A percentile compares a stretch with the other conserved stretches of the same genome.
phyloP scores from a whole-genome alignment of 2,329 filamentous ascomycete species.

The Calonectria fujianensis region DNA sequence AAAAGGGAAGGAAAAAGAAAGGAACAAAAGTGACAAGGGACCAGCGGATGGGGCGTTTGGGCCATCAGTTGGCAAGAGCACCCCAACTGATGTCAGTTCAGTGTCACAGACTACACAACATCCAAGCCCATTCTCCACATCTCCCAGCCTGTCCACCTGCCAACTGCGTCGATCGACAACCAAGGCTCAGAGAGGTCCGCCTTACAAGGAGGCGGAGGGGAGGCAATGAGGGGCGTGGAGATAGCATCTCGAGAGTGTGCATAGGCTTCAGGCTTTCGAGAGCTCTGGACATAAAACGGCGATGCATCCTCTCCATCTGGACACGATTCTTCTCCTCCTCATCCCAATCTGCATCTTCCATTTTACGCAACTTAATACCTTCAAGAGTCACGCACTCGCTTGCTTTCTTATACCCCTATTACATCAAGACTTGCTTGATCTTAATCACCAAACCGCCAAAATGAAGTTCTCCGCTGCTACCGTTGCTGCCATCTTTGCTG shows the following conservation, averaged over 20 bases:
- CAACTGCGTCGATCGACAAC: constrained; percentile 15
- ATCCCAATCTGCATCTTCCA: constrained; percentile 20
- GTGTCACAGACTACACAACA: constrained; percentile 17
- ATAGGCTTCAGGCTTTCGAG: not conserved
- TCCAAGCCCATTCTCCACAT: constrained; percentile 19
- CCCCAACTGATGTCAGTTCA: constrained; percentile 19
- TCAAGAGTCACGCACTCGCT: constrained; percentile 12
- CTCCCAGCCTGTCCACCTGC: constrained; percentile 18
- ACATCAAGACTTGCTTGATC: constrained; percentile 29
- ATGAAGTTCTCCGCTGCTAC: constrained; percentile 61
- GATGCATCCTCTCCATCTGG: not conserved
- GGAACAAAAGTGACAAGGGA: constrained; percentile 6
- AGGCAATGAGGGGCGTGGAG: constrained; percentile 30
- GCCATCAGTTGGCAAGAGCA: constrained; percentile 10
- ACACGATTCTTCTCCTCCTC: not conserved
- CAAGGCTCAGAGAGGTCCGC: not conserved
- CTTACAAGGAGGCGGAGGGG: constrained; percentile 14
- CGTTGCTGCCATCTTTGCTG: constrained; percentile 55
- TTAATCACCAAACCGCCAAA: constrained; percentile 41
- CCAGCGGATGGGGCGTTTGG: not conserved
- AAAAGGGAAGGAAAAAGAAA: not conserved
- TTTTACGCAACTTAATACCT: constrained; percentile 17
- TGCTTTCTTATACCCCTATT: not conserved
- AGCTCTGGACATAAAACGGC: constrained; percentile 34
- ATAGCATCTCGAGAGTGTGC: constrained; percentile 32